Percentiles rank a stretch among this genome's conserved stretches.
Conservation (phyloP, 2,329 filamentous ascomycete genomes). For the Simplicillium aogashimaense region DNA sequence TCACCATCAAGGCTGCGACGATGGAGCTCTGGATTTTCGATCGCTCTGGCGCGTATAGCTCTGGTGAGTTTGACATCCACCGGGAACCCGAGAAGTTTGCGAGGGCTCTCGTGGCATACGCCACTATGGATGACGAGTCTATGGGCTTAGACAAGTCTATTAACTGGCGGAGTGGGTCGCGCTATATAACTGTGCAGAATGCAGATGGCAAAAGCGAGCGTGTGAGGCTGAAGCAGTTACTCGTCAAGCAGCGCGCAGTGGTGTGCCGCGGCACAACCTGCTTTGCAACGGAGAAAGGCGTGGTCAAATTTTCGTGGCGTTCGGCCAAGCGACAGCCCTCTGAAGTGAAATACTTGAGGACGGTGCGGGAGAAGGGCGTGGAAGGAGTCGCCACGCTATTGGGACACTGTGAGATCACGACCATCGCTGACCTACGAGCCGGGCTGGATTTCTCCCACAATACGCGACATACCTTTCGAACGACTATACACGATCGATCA, state of each 20-base stretch:
- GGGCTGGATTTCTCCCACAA: slow-evolving; percentile 1
- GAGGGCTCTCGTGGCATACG: slow-evolving; percentile 10
- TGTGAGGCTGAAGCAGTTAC: slow-evolving; percentile 5
- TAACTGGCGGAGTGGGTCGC: slow-evolving; percentile 1
- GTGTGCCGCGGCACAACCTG: slow-evolving; percentile 11
- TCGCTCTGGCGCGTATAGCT: slow-evolving; percentile 8
- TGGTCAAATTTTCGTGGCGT: slow-evolving; percentile 6
- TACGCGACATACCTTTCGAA: slow-evolving; percentile 2
- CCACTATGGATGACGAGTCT: slow-evolving; percentile 9
- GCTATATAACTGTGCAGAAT: slow-evolving; percentile 1
- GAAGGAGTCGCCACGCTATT: slow-evolving; percentile 4
- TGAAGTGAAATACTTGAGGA: slow-evolving; percentile 1
- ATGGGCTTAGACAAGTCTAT: slow-evolving; percentile 9
- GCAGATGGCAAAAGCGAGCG: slow-evolving; percentile 1
- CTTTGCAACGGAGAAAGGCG: slow-evolving; percentile 1
- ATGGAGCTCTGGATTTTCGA: slow-evolving; percentile 8
- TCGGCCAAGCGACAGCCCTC: slow-evolving; percentile 2
- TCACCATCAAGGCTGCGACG: slow-evolving; percentile 2
- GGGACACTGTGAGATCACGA: slow-evolving; percentile 2
- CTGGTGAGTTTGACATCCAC: slow-evolving; percentile 9
- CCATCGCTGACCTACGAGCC: slow-evolving; percentile 1
- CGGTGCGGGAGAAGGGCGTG: slow-evolving; percentile 1
- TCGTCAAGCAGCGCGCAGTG: slow-evolving; percentile 7
- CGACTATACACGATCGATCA: slow-evolving; percentile 1
- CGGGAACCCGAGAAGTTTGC: slow-evolving; percentile 8